phyloP scores from a whole-genome alignment of 2,329 filamentous ascomycete species.

The Colletotrichum karsti region DNA sequence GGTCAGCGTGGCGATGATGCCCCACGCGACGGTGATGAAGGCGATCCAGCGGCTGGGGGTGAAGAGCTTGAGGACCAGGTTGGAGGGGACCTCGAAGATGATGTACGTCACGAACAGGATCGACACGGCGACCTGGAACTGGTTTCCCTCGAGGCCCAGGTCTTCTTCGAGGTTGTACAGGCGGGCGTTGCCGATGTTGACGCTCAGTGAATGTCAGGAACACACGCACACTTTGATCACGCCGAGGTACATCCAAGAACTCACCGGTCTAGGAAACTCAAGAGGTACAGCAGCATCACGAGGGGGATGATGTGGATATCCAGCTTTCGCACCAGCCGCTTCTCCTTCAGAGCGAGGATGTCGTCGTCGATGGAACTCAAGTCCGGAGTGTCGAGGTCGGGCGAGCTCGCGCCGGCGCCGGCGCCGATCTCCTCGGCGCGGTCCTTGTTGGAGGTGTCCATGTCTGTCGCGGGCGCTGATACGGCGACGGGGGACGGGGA shows the following conservation, averaged over 20 bases:
- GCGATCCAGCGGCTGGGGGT: conserved; percentile 70
- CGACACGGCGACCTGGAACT: conserved; percentile 75
- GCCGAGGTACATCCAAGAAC: conserved; percentile 32
- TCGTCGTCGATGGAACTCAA: conserved; percentile 11
- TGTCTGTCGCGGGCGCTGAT: neutral
- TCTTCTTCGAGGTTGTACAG: conserved; percentile 73
- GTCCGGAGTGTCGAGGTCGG: neutral
- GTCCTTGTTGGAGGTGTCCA: conserved; percentile 2
- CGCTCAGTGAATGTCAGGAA: neutral
- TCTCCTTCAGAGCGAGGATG: conserved; percentile 47
- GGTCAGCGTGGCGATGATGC: conserved; percentile 73
- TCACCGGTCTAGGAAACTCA: conserved; percentile 78
- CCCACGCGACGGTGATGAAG: conserved; percentile 72
- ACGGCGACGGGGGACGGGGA: too few species aligned
- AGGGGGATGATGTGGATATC: conserved; percentile 72
- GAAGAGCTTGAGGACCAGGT: conserved; percentile 70
- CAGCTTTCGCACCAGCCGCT: conserved; percentile 69
- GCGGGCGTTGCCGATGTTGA: conserved; percentile 69
- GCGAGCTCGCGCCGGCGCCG: conserved; percentile 6
- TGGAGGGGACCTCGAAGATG: conserved; percentile 70
- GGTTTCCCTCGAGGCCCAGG: conserved; percentile 67
- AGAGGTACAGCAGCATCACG: conserved; percentile 75
- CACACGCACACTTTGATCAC: neutral
- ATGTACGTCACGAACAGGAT: conserved; percentile 74
- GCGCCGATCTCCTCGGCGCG: neutral